Evolutionary conservation across 2,329 filamentous ascomycete species (phyloP), one percentile per base, ranked within the genome.

Genomic region (Metarhizium rileyi): DNA sequence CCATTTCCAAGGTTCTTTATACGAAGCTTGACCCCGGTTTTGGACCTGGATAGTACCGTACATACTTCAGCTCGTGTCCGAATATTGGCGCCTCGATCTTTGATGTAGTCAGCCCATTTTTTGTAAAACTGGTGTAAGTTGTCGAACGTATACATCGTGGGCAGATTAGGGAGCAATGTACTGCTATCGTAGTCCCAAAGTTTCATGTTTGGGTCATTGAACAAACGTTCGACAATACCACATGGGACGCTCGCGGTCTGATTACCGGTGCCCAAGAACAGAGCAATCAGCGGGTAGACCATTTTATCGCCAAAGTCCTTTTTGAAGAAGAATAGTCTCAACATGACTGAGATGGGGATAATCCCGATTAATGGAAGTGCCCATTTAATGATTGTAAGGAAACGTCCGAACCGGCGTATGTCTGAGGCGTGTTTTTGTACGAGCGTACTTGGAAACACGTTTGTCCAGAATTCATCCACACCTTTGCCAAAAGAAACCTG

Each of bases 231-330:
- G 4, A 89, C 70, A 30, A 89, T 81, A 23, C 84, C 82, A 40
- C 76, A 78, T 0, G 84, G 80, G 0, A 89, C 84, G 54, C 87
- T 80, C 0, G 84, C 79, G 0, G 84, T 85, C 57, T 86, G 82
- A 56, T 89, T 89, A 1, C 85, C 84, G 0, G 85, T 88, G 0
- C 85, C 85, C 0, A 89, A 70, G 60, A 90, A 88, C 1, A 89
- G 69, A 0, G 85, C 85, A 28, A 87, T 77, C 62, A 89, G 77
- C 1, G 85, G 85, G 50, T 86, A 73, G 0, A 84, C 80, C 65
- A 89, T 82, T 33, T 80, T 81, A 58, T 88, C 82, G 16, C 77
- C 77, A 60, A 89, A 90, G 49, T 86, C 83, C 9, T 77, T 73
- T 50, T 73, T 82, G 65, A 89, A 88, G 50, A 79, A 68, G 64